Conservation (phyloP, 768 basidiomycete genomes). For the Mrakia blollopis region DNA sequence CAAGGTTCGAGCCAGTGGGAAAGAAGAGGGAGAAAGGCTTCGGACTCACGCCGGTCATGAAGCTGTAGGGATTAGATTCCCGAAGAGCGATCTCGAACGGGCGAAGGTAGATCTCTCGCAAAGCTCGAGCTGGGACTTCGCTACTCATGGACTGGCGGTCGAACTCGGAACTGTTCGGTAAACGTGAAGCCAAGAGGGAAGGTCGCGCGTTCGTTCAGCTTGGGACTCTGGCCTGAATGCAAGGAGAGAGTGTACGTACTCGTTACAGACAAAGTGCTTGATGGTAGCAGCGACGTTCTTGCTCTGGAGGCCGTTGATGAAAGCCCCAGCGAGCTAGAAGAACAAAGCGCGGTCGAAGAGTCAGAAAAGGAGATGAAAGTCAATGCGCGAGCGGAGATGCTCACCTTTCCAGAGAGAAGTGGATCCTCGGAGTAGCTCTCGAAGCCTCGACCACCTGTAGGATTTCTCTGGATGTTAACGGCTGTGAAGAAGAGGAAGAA, state of each 20-base stretch:
- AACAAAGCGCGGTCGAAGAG: too few relatives aligned
- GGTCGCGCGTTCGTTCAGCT: neutral
- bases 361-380: too few relatives aligned
- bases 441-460: constrained; percentile 46
- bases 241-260: constrained; percentile 37
- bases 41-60: constrained; percentile 54
- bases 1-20: neutral
- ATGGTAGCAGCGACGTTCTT: constrained; percentile 65
- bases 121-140: neutral
- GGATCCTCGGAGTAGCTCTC: constrained; percentile 72
- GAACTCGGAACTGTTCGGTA: neutral
- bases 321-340: constrained; percentile 54
- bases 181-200: neutral
- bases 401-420: constrained; percentile 53
- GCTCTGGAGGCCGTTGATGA: constrained; percentile 63
- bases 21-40: neutral
- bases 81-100: constrained; percentile 51
- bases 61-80: constrained; percentile 59
- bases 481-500: constrained; percentile 54
- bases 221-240: neutral
- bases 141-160: neutral
- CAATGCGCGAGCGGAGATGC: too few relatives aligned
- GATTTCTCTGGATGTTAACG: constrained; percentile 62
- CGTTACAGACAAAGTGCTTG: constrained; percentile 66
- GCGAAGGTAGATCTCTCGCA: constrained; percentile 61